Conservation (phyloP, 1,284 basidiomycete species). For the Veloboletus limbatus region DNA sequence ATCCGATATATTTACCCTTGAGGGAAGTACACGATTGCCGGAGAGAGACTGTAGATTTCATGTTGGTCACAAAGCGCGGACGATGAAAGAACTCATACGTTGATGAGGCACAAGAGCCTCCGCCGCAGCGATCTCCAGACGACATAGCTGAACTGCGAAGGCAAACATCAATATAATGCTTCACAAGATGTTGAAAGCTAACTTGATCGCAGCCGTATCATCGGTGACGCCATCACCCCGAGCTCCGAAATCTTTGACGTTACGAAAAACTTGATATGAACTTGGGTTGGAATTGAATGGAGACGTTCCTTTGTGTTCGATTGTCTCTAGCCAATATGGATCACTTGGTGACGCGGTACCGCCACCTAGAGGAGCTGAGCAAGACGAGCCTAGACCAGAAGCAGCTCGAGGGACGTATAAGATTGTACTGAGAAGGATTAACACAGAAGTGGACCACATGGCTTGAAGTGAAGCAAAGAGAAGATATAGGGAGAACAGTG, state of each 20-base stretch:
- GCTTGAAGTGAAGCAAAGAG: neutral
- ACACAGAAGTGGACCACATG: slow-evolving; percentile 12
- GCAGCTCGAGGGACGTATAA: neutral
- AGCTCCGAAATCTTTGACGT: slow-evolving; percentile 32
- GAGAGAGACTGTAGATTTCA: slow-evolving; percentile 18
- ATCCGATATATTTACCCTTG: slow-evolving; percentile 11
- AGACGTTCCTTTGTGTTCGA: slow-evolving; percentile 56
- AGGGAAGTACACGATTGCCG: slow-evolving; percentile 29
- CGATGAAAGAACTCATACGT: slow-evolving; percentile 16
- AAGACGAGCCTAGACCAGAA: slow-evolving; percentile 24
- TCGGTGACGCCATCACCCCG: slow-evolving; percentile 29
- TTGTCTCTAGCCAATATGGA: slow-evolving; percentile 61
- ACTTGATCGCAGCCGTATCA: slow-evolving; percentile 31
- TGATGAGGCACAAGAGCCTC: slow-evolving; percentile 19
- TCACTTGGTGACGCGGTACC: slow-evolving; percentile 19
- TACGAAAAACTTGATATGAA: slow-evolving; percentile 62
- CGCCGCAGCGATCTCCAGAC: slow-evolving; percentile 15
- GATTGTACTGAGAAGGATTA: slow-evolving; percentile 15
- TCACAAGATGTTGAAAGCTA: neutral
- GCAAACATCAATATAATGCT: neutral
- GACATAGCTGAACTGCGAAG: neutral
- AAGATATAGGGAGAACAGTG: neutral
- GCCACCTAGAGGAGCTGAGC: slow-evolving; percentile 15
- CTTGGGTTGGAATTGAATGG: slow-evolving; percentile 58
- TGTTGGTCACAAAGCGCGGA: neutral